Base-by-base conservation (phyloP, 805 yeast genomes). In the Kockiozyma suomiensis region DNA sequence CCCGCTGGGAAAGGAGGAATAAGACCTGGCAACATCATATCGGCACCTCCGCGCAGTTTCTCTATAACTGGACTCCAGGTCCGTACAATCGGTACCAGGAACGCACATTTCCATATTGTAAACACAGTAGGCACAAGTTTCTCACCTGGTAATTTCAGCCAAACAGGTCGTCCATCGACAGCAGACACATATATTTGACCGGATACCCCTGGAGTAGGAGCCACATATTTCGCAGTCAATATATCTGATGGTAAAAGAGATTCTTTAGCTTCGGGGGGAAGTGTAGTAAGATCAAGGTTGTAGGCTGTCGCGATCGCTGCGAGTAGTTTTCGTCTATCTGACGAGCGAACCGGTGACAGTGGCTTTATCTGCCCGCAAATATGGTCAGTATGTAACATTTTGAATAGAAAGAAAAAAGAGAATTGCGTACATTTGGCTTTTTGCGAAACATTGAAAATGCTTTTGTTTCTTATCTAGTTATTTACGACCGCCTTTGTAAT, bases 41-140 rank as follows among this genome's bases (percentile, higher is more conserved):
- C 80, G 0, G 98, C 97, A 12, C 97, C 97, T 59, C 82, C 83
- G 33, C 79, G 75, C n/a, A 91, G 74, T 12, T 83, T 82, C 50
- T 81, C 85, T 17, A 93, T 79, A 1, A 93, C 97, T 66, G 80
- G 82, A 12, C 82, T 82, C 70, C 89, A 91, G 0, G 97, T 92
- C 58, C 76, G 74, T 2, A 92, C 82, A 0, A 80, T 70, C 0
- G 96, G 96, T 23, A 90, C 66, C 12, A 90, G 56, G 60, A 75
- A 81, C 0, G 92, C 90, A 40, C 82, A 79, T 25, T 78, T 77
- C 94, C 96, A 89, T 42, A 86, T 72, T 0, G 90, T 84, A 69
- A 79, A 88, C 0, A 89, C 75, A 5, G 97, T 83, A 0, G 99
- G 98, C 53, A 84, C 68, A 33, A 80, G 62, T 1, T 81, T 72